A percentile compares a stretch with the other conserved stretches of the same genome.
Conservation (phyloP, 1,284 basidiomycete genomes). For the Schizophyllum amplum region DNA sequence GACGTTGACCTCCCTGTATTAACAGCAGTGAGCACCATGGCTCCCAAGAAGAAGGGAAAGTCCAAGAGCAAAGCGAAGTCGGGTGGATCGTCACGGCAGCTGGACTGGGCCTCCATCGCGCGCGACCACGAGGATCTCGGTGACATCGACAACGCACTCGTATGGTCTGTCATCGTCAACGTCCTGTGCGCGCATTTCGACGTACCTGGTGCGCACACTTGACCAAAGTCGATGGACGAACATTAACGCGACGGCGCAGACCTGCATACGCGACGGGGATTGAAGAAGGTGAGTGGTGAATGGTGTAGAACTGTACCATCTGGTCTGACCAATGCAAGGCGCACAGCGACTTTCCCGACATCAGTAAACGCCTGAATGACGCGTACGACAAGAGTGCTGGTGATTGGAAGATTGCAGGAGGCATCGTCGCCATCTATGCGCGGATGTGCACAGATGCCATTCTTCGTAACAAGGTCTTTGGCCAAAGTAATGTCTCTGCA, state of each 20-base stretch:
- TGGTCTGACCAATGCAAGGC: not conserved
- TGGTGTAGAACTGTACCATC: not conserved
- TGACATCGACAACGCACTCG: slow-evolving; percentile 39
- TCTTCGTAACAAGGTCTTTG: slow-evolving; percentile 47
- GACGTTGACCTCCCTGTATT: not conserved
- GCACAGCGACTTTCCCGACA: slow-evolving; percentile 43
- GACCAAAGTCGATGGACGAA: not conserved
- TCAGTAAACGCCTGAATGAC: slow-evolving; percentile 40
- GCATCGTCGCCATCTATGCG: slow-evolving; percentile 51
- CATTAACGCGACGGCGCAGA: slow-evolving; percentile 27
- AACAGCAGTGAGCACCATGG: slow-evolving; percentile 10
- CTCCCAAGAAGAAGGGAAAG: slow-evolving; percentile 10
- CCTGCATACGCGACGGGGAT: slow-evolving; percentile 41
- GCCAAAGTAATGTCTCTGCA: slow-evolving; percentile 33
- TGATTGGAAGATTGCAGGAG: slow-evolving; percentile 38
- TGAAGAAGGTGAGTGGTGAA: slow-evolving; percentile 41
- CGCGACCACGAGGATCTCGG: slow-evolving; percentile 20
- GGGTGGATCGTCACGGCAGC: not conserved
- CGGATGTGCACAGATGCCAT: slow-evolving; percentile 56
- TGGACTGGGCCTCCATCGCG: slow-evolving; percentile 12
- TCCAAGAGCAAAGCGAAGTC: slow-evolving; percentile 5
- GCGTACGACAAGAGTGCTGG: slow-evolving; percentile 28
- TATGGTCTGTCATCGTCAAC: slow-evolving; percentile 40
- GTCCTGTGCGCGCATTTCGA: slow-evolving; percentile 41
- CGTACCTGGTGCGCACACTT: slow-evolving; percentile 40